Evolutionary conservation across 129 eudicot species (phyloP).

Genomic region (Ambrosia trifida): DNA sequence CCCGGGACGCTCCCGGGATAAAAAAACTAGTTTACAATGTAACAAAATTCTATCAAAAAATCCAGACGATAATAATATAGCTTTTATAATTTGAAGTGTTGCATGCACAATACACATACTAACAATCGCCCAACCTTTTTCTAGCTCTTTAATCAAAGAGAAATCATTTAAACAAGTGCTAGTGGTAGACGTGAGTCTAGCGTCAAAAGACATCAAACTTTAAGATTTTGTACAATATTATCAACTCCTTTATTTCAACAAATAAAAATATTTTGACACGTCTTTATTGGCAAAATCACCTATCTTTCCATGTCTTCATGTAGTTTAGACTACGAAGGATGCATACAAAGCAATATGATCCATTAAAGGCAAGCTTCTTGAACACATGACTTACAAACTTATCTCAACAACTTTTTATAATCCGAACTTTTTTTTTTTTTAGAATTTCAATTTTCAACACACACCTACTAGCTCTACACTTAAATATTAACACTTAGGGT

Average conservation of each 20-base stretch:
- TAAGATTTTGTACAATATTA: neutral
- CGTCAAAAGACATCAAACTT: slow-evolving; percentile 12
- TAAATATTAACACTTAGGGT: too few species aligned
- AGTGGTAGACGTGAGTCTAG: neutral
- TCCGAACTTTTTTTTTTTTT: too few species aligned
- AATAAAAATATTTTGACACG: neutral
- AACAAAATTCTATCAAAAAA: too few species aligned
- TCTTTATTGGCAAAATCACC: slow-evolving; percentile 6
- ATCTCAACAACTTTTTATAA: neutral
- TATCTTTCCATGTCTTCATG: neutral
- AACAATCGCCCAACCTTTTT: neutral
- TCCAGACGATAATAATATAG: too few species aligned
- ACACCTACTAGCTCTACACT: too few species aligned
- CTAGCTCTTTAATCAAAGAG: neutral
- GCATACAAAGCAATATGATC: slow-evolving; percentile 1
- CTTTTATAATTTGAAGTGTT: neutral
- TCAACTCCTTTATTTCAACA: neutral
- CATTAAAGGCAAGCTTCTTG: slow-evolving; percentile 17
- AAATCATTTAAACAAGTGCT: neutral
- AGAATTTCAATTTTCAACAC: too few species aligned
- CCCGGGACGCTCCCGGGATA: too few species aligned
- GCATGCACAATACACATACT: neutral
- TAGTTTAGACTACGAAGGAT: neutral
- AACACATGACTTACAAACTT: neutral
- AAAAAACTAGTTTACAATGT: too few species aligned